Evolutionary conservation across 2,329 filamentous ascomycete genomes (phyloP).

Genomic region (Penicillium paneum): DNA sequence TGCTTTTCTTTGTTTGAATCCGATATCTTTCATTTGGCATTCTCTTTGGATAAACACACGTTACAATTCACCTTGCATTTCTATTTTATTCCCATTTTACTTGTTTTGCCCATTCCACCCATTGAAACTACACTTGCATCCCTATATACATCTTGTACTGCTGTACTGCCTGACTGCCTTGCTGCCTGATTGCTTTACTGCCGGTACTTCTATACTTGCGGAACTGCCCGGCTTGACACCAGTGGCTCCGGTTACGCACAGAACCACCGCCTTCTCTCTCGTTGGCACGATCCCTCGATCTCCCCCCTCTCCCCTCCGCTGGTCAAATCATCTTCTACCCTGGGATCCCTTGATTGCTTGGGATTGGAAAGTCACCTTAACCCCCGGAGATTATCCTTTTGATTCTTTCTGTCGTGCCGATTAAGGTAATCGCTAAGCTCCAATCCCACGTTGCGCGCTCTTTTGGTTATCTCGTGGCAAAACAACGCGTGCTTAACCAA

Average conservation of each 20-base stretch:
- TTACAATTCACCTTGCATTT: not conserved
- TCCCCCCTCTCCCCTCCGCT: constrained; percentile 11
- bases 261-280: constrained; percentile 17
- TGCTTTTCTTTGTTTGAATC: not conserved
- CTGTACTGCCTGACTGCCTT: not conserved
- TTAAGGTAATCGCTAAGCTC: constrained; percentile 16
- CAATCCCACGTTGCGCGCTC: constrained; percentile 20
- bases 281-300: constrained; percentile 17
- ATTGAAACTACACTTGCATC: not conserved
- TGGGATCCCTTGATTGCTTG: constrained; percentile 21
- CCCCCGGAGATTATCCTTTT: constrained; percentile 16
- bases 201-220: constrained; percentile 2
- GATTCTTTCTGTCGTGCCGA: constrained; percentile 1
- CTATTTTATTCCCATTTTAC: not conserved
- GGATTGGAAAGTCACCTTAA: constrained; percentile 11
- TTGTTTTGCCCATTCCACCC: not conserved
- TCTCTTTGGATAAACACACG: not conserved
- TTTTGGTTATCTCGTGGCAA: constrained; percentile 13
- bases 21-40: not conserved
- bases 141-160: not conserved
- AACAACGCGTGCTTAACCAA: constrained; percentile 22
- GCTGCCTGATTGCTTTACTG: not conserved
- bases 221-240: constrained; percentile 17
- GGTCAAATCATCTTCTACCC: constrained; percentile 19
- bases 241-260: constrained; percentile 10